Conservation (phyloP, 2,329 filamentous ascomycete genomes). For the Teratosphaeriaceae sp. region DNA sequence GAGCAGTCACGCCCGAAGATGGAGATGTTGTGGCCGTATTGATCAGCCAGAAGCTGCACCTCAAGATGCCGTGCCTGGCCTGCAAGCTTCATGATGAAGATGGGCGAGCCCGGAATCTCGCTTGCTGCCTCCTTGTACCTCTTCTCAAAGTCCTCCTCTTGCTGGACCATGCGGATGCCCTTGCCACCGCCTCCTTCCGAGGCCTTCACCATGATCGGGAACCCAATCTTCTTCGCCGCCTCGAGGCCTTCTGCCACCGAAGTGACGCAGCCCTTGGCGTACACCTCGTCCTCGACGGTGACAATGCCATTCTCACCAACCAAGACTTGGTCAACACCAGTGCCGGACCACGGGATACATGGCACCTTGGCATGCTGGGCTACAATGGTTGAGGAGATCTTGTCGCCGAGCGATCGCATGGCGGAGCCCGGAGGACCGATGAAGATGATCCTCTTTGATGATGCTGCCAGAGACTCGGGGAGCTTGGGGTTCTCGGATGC, state of each 20-base stretch:
- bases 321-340: conserved; percentile 74
- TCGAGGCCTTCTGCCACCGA: conserved; percentile 84
- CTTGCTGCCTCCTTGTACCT: conserved; percentile 94
- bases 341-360: conserved; percentile 99
- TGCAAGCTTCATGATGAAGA: conserved; percentile 99
- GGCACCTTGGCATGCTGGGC: conserved; percentile 94
- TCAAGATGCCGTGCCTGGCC: conserved; percentile 95
- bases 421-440: conserved; percentile 96
- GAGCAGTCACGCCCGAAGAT: conserved; percentile 98
- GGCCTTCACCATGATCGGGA: conserved; percentile 99
- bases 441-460: conserved; percentile 97
- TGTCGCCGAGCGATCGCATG: conserved; percentile 98
- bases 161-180: conserved; percentile 91
- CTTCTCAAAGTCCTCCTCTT: conserved; percentile 74
- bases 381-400: conserved; percentile 98
- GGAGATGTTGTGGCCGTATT: conserved; percentile 99
- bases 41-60: conserved; percentile 93
- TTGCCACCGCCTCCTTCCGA: conserved; percentile 98
- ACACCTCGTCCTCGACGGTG: conserved; percentile 78
- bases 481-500: conserved; percentile 98
- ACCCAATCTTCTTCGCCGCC: conserved; percentile 85
- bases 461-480: conserved; percentile 90
- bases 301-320: conserved; percentile 82
- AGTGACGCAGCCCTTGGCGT: conserved; percentile 83
- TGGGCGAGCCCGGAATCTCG: conserved; percentile 96